Evolutionary conservation across 2,329 filamentous ascomycete species (phyloP).

Genomic region (Penicillium sp.): DNA sequence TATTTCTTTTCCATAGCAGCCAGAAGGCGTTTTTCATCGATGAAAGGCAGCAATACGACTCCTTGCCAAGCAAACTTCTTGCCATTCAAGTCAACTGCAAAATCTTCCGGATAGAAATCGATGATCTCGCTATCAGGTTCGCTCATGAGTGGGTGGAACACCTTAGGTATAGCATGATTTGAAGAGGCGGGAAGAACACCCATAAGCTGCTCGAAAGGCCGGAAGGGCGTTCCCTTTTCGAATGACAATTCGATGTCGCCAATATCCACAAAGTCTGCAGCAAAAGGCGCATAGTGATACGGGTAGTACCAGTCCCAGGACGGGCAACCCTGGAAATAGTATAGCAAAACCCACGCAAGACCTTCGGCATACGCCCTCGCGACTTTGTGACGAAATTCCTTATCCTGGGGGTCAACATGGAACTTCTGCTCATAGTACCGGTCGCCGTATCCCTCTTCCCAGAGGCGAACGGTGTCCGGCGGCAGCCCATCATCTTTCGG

Average conservation of each 20-base stretch:
- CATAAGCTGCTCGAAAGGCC: conserved; percentile 97
- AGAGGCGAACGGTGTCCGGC: conserved; percentile 82
- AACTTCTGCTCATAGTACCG: conserved; percentile 99
- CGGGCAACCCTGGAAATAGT: conserved; percentile 97
- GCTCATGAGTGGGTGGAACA: conserved; percentile 91
- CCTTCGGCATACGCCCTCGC: conserved; percentile 93
- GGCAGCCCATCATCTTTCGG: conserved; percentile 66
- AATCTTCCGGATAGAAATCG: conserved; percentile 96
- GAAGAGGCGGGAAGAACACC: conserved; percentile 94
- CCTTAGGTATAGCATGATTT: conserved; percentile 83
- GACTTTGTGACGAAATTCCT: conserved; percentile 86
- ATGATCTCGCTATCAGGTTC: conserved; percentile 88
- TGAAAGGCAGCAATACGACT: conserved; percentile 90
- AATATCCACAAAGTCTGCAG: conserved; percentile 88
- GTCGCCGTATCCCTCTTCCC: conserved; percentile 95
- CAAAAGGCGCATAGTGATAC: conserved; percentile 97
- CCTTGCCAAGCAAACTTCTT: conserved; percentile 99
- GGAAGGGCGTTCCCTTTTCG: conserved; percentile 81
- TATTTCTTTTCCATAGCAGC: conserved; percentile 83
- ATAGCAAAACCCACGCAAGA: conserved; percentile 90
- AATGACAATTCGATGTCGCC: conserved; percentile 80
- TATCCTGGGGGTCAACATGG: conserved; percentile 76
- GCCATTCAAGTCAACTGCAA: conserved; percentile 90
- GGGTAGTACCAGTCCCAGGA: conserved; percentile 99
- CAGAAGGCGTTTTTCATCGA: conserved; percentile 86